phyloP scores from a whole-genome alignment of 805 yeast species.

The Candida boidinii region DNA sequence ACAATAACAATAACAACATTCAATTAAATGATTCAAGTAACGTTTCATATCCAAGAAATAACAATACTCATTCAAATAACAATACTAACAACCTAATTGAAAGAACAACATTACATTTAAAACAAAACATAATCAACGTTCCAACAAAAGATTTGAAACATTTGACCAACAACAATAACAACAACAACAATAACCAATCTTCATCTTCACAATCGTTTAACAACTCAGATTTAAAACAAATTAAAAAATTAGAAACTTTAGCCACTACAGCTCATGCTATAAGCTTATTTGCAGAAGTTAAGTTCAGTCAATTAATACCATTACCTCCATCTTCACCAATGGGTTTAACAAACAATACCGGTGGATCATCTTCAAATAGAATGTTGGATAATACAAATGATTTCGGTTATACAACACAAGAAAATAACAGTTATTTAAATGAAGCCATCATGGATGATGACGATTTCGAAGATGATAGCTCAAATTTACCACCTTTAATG shows the following conservation, averaged over 20 bases:
- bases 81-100: constrained; percentile 10
- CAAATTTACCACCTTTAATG: constrained; percentile 45
- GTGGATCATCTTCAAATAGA: constrained; percentile 5
- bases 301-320: constrained; percentile 78
- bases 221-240: constrained; percentile 26
- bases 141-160: no score
- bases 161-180: no score
- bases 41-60: constrained; percentile 5
- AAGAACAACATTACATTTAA: constrained; percentile 9
- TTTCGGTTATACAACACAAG: no score
- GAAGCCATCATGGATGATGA: constrained; percentile 6
- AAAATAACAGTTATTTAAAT: no score
- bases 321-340: constrained; percentile 42
- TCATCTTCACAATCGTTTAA: constrained; percentile 27
- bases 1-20: constrained; percentile 8
- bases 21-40: constrained; percentile 1
- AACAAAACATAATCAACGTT: constrained; percentile 9
- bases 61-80: constrained; percentile 23
- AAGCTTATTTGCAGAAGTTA: constrained; percentile 82
- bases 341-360: neutral
- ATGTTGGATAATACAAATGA: constrained; percentile 2
- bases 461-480: constrained; percentile 19
- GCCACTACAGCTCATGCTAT: constrained; percentile 91
- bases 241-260: constrained; percentile 52
- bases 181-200: constrained; percentile 8